Evolutionary conservation across 495 filamentous ascomycete species (phyloP).

Genomic region (Cudoniella acicularis): DNA sequence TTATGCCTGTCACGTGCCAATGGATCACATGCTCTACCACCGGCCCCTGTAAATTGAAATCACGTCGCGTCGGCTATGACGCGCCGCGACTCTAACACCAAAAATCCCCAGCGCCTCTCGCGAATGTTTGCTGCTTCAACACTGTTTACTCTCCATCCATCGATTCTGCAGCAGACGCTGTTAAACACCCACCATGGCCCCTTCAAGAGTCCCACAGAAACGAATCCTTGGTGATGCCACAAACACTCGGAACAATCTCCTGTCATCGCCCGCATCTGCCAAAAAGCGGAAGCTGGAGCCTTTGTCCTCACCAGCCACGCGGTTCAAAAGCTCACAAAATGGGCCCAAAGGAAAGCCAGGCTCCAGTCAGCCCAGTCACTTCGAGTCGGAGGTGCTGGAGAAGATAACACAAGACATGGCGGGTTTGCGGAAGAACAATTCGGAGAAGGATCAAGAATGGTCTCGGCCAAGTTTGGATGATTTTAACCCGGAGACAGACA

Average conservation of each 20-base stretch:
- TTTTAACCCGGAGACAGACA: constrained; percentile 69
- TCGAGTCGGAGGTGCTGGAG: constrained; percentile 91
- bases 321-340: constrained; percentile 57
- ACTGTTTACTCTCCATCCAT: not conserved
- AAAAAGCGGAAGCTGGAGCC: constrained; percentile 81
- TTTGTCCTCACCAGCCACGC: constrained; percentile 46
- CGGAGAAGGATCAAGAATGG: constrained; percentile 95
- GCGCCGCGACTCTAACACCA: constrained; percentile 8
- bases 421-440: constrained; percentile 75
- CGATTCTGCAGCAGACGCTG: not conserved
- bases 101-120: not conserved
- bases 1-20: too few relatives aligned
- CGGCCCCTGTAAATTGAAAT: constrained; percentile 1
- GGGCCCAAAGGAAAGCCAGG: constrained; percentile 56
- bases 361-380: constrained; percentile 81
- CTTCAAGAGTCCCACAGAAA: constrained; percentile 47
- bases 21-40: not conserved
- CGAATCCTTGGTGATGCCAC: constrained; percentile 47
- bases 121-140: constrained; percentile 4
- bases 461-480: constrained; percentile 68
- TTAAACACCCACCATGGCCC: constrained; percentile 24
- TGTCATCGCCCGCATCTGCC: constrained; percentile 30
- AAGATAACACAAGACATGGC: constrained; percentile 90
- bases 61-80: constrained; percentile 12
- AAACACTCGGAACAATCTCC: constrained; percentile 42